Base-by-base conservation (phyloP, 1,284 basidiomycete genomes). In the Vanrija sp. region DNA sequence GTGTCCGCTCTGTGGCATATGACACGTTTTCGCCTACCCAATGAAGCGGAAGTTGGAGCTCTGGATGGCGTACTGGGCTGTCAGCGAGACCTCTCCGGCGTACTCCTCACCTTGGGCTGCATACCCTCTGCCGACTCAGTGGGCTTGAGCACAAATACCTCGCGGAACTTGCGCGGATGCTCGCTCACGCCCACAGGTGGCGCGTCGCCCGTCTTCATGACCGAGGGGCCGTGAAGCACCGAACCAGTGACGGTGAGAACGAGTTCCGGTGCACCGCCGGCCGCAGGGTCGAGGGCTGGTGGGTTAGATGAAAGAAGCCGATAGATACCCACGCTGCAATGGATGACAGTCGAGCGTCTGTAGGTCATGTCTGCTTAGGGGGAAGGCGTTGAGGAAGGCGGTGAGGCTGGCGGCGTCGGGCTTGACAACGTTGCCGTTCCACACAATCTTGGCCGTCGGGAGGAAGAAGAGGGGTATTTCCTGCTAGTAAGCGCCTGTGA, bases 291-390 rank as follows among this genome's bases (percentile, higher is more conserved):
- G 12, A 54, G 28, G 15, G 59, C 57, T 61, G 19, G 21, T 2
- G 52, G 51, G 21, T 39, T 4, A 16, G 21, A 23, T 5, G 21
- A 26, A 12, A 16, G 5, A 9, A 9, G 21, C 15, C 16, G 3
- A 12, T 23, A 5, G 1, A 19, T 6, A 54, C 54, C n/a, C 19
- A 55, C 52, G n/a, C 45, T 58, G 54, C 23, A 62, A 51, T 15
- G 72, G 72, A 60, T 74, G 72, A 61, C 72, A 74, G 55, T 74
- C 72, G 15, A 74, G 55, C 5, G 69, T 66, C 51, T 74, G 72
- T 6, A 67, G 60, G 62, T 74, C 72, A 58, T 74, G 72, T 51
- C 72, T 57, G 18, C 63, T 66, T 6, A 72, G 46, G 4, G 72
- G 72, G 46, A 72, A 59, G 5, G 64, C 58, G 12, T 66, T 65